Base-by-base conservation (phyloP, 352 stramenopile species). In the Phytophthora pseudosyringae region DNA sequence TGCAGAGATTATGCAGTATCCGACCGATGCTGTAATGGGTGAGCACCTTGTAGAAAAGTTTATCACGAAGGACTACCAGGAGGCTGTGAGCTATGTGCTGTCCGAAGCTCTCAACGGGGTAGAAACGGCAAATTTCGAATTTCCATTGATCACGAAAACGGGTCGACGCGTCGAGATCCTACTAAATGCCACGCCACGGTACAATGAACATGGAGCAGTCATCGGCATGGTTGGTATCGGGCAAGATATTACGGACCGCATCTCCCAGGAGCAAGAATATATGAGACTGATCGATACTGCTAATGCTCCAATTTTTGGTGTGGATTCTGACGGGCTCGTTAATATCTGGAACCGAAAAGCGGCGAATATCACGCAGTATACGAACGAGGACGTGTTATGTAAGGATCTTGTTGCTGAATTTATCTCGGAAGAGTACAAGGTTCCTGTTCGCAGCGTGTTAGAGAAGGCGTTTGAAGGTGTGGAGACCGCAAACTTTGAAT, bases 291-390 rank as follows among this genome's bases (percentile, higher is more conserved):
- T 93, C 35, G 83, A 92, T 58, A 88, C 75, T 39, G 81, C 83
- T 0, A 90, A 92, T 52, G 73, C 80, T 47, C 77, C 81, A 13
- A 90, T 90, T 47, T 88, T 92, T 69, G 83, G 81, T 32, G 75
- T 90, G 21, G 80, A 92, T 54, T 57, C 54, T 28, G 67, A 91
- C 15, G 76, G 77, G 0, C 40, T 46, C 21, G 78, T 90, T 1
- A 90, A 88, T 43, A 86, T 88, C 41, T 89, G 79, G 81, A 90
- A 90, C 57, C 63, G 64, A 43, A 86, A 81, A 65, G 79, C 79
- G 44, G 76, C 76, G 6, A 67, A 78, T 39, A 83, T 89, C 48
- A 89, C 61, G 46, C 75, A 86, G 44, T 87, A 83, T 62, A 73
- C 65, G n/a, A 77, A 69, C 18, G 73, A 76, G 26, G 78, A 90